Percentiles rank a stretch among this genome's conserved stretches.
Evolutionary conservation across 345 rosid genomes (phyloP).

Genomic region (Linum tenue): DNA sequence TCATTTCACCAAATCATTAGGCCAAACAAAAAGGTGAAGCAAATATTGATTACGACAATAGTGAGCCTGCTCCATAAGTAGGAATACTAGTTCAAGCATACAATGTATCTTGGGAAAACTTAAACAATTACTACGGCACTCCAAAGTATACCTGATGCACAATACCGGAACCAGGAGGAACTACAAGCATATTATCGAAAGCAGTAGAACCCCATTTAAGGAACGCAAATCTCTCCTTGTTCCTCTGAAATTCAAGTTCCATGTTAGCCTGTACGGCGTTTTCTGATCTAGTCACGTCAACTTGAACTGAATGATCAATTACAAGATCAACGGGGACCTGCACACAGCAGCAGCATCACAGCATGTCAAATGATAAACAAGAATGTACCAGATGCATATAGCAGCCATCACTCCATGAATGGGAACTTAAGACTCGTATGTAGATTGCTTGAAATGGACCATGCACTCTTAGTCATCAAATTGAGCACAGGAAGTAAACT

Average conservation of each 20-base stretch:
- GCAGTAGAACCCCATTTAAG: conserved; percentile 97
- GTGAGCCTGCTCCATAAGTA: neutral
- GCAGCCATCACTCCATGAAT: neutral
- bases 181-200: conserved; percentile 92
- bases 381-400: neutral
- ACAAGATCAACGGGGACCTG: conserved; percentile 99
- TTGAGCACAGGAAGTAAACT: no score
- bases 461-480: neutral
- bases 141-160: conserved; percentile 81
- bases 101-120: neutral
- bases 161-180: conserved; percentile 99
- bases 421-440: no score
- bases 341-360: conserved; percentile 4
- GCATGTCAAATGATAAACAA: neutral
- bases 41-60: neutral
- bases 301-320: conserved; percentile 98
- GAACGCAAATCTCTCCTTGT: conserved; percentile 94
- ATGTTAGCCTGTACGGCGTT: conserved; percentile 95
- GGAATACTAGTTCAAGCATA: no score
- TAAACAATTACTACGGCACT: neutral
- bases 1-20: neutral
- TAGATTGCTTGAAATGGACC: neutral
- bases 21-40: neutral
- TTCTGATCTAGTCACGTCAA: conserved; percentile 88
- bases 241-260: conserved; percentile 93